A percentile compares a stretch with the other conserved stretches of the same genome.
Evolutionary conservation across 1,284 basidiomycete genomes (phyloP).

Genomic region (Apiotrichum montevideense): DNA sequence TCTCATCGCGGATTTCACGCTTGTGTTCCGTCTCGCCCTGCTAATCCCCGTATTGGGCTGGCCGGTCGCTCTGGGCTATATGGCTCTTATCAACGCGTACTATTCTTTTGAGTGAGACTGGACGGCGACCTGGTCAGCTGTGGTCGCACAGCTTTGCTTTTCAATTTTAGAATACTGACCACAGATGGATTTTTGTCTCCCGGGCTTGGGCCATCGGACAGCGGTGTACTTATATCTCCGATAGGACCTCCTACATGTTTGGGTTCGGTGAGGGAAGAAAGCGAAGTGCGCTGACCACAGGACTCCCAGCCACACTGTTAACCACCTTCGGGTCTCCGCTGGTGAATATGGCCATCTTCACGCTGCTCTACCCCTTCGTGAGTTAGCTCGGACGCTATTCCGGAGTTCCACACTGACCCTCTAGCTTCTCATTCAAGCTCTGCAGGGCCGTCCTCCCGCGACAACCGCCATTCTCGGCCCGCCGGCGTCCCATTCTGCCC

Average conservation of each 20-base stretch:
- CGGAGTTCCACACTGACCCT: not conserved
- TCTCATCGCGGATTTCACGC: constrained; percentile 44
- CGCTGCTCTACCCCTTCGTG: constrained; percentile 45
- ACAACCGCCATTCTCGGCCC: constrained; percentile 13
- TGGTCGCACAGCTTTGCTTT: not conserved
- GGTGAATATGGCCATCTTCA: constrained; percentile 46
- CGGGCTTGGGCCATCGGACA: constrained; percentile 39
- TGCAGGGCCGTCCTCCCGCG: constrained; percentile 36
- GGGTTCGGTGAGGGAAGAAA: constrained; percentile 39
- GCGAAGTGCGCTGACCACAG: constrained; percentile 14
- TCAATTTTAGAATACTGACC: too few relatives aligned
- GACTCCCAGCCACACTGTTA: constrained; percentile 36
- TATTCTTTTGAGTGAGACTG: constrained; percentile 46
- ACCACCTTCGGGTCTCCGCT: constrained; percentile 43
- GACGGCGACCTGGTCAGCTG: not conserved
- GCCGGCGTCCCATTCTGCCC: constrained; percentile 12
- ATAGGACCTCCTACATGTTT: constrained; percentile 39
- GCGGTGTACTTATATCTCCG: constrained; percentile 35
- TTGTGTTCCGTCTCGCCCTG: constrained; percentile 36
- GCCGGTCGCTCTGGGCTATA: constrained; percentile 31
- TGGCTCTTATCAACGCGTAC: constrained; percentile 43
- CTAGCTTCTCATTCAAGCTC: constrained; percentile 45
- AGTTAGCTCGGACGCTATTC: constrained; percentile 4
- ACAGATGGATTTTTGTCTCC: constrained; percentile 37
- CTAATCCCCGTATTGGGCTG: constrained; percentile 40